These are phyloP conservation scores for Pichia norvegensis DNA, from an alignment of 1,139 yeast species.

Conservation along the genomic window DNA sequence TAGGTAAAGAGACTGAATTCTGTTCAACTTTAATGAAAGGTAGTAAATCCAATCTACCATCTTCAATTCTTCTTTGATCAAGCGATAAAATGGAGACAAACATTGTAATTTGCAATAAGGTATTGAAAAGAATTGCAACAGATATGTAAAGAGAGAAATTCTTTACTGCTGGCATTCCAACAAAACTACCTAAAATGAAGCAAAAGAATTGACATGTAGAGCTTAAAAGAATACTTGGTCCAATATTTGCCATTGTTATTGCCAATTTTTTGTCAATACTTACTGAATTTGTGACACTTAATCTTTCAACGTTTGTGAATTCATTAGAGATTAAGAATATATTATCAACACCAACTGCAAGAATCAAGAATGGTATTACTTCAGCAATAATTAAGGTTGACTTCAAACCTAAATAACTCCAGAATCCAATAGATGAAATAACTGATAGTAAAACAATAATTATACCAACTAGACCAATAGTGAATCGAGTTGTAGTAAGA, in stretches of 20 bases:
- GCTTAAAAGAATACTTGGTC: conserved; percentile 80
- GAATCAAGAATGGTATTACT: conserved; percentile 87
- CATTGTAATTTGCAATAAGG: conserved; percentile 70
- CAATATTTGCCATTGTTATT: conserved; percentile 59
- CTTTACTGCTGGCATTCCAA: conserved; percentile 91
- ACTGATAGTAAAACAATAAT: conserved; percentile 74
- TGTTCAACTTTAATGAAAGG: conserved; percentile 38
- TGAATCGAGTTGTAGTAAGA: conserved; percentile 57
- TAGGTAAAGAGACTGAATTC: conserved; percentile 16
- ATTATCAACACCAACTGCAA: conserved; percentile 94
- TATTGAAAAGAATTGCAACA: conserved; percentile 73
- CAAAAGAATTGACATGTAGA: conserved; percentile 70
- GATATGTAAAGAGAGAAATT: conserved; percentile 91
- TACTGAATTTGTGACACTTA: conserved; percentile 34
- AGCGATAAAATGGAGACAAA: conserved; percentile 66
- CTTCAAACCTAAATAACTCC: conserved; percentile 64
- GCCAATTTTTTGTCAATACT: conserved; percentile 49
- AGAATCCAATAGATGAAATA: conserved; percentile 72
- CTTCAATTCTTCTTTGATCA: conserved; percentile 58
- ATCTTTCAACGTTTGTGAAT: conserved; percentile 44
- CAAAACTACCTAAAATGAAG: conserved; percentile 70
- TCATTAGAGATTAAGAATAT: conserved; percentile 82
- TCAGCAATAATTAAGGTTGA: conserved; percentile 92
- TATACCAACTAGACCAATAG: conserved; percentile 76
- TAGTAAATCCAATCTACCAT: conserved; percentile 50